A percentile compares a stretch with the other conserved stretches of the same genome.
Evolutionary conservation across 2,329 filamentous ascomycete species (phyloP).

Genomic region (Diaporthe eres): DNA sequence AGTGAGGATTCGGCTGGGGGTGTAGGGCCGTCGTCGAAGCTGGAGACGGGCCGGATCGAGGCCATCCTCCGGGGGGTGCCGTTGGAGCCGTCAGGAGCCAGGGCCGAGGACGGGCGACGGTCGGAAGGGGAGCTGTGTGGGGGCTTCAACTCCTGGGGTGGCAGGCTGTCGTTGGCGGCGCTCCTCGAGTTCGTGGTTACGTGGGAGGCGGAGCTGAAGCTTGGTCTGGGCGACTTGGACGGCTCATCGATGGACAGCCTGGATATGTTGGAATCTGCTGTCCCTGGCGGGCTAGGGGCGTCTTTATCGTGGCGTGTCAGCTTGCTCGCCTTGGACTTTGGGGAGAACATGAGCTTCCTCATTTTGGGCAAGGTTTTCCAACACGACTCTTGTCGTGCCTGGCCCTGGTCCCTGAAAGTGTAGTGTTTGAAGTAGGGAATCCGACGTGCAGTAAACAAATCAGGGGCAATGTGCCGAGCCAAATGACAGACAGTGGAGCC

Average conservation of each 20-base stretch:
- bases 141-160: slow-evolving; percentile 39
- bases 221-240: slow-evolving; percentile 37
- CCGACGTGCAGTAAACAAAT: slow-evolving; percentile 44
- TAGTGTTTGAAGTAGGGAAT: slow-evolving; percentile 30
- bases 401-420: slow-evolving; percentile 40
- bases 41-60: slow-evolving; percentile 69
- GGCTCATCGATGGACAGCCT: slow-evolving; percentile 40
- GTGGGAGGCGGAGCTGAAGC: slow-evolving; percentile 39
- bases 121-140: slow-evolving; percentile 44
- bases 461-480: slow-evolving; percentile 38
- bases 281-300: slow-evolving; percentile 39
- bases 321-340: slow-evolving; percentile 40
- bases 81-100: slow-evolving; percentile 42
- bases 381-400: slow-evolving; percentile 36
- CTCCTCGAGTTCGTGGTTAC: slow-evolving; percentile 31
- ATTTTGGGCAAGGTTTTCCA: slow-evolving; percentile 40
- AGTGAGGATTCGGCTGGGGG: slow-evolving; percentile 58
- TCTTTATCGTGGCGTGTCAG: slow-evolving; percentile 42
- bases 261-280: slow-evolving; percentile 39
- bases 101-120: slow-evolving; percentile 45
- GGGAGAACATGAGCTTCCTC: slow-evolving; percentile 42
- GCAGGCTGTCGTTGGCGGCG: slow-evolving; percentile 24
- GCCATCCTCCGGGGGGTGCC: slow-evolving; percentile 52
- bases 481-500: slow-evolving; percentile 42
- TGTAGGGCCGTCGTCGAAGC: slow-evolving; percentile 61